These are phyloP conservation scores for Pyrrhoderma noxium DNA, from an alignment of 1,284 basidiomycete species.

Conservation along the genomic window DNA sequence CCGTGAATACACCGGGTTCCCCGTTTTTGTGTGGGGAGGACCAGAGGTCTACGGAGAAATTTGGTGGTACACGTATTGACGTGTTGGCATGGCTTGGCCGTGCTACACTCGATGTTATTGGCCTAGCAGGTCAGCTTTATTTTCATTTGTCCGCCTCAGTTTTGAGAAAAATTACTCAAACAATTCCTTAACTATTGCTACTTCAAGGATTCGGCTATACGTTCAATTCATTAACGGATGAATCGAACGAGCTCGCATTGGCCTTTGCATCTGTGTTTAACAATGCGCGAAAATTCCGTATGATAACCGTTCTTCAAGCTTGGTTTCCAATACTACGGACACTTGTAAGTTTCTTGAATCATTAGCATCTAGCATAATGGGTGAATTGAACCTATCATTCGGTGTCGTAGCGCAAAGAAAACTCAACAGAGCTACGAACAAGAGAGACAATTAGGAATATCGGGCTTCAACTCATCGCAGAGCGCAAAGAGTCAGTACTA, in stretches of 20 bases:
- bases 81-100: conserved; percentile 53
- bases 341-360: conserved; percentile 39
- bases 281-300: conserved; percentile 41
- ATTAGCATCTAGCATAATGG: conserved; percentile 4
- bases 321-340: conserved; percentile 51
- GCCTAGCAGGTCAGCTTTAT: conserved; percentile 45
- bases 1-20: not conserved
- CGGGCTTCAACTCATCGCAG: conserved; percentile 48
- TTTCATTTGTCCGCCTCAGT: too few relatives aligned
- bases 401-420: conserved; percentile 32
- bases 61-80: conserved; percentile 36
- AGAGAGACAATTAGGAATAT: conserved; percentile 46
- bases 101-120: conserved; percentile 67
- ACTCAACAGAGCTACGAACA: conserved; percentile 35
- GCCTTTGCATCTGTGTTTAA: conserved; percentile 51
- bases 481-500: conserved; percentile 31
- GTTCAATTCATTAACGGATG: conserved; percentile 44
- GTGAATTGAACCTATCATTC: conserved; percentile 15
- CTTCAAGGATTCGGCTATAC: conserved; percentile 51
- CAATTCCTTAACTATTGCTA: conserved; percentile 2
- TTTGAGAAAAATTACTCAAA: too few relatives aligned
- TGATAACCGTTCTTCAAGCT: conserved; percentile 49
- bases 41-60: too few relatives aligned
- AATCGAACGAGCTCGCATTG: conserved; percentile 45
- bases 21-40: too few relatives aligned